Percentiles rank a stretch among this genome's conserved stretches.
phyloP scores from a whole-genome alignment of 2,329 filamentous ascomycete genomes.

The Epichloe gansuensis region DNA sequence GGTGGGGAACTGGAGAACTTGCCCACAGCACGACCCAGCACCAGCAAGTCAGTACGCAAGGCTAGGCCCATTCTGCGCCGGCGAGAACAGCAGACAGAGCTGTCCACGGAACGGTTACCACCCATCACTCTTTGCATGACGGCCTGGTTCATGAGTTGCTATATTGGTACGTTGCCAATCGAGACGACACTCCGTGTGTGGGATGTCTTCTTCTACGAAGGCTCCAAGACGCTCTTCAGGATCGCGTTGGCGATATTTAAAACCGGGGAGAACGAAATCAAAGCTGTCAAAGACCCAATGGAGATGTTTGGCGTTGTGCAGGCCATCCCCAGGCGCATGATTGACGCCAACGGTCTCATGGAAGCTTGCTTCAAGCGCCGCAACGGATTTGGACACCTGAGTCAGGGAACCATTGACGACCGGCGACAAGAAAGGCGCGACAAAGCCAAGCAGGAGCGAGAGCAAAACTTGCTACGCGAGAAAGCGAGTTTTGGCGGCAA shows the following conservation, averaged over 20 bases:
- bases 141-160: slow-evolving; percentile 97
- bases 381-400: slow-evolving; percentile 70
- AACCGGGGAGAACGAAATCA: slow-evolving; percentile 68
- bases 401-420: slow-evolving; percentile 69
- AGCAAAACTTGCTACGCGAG: slow-evolving; percentile 15
- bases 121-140: slow-evolving; percentile 89
- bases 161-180: slow-evolving; percentile 83
- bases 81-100: slow-evolving; percentile 25
- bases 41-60: slow-evolving; percentile 23
- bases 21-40: slow-evolving; percentile 24
- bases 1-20: slow-evolving; percentile 58
- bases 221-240: slow-evolving; percentile 84
- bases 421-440: slow-evolving; percentile 57
- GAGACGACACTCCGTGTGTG: slow-evolving; percentile 87
- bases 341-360: slow-evolving; percentile 73
- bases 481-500: slow-evolving; percentile 19
- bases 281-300: slow-evolving; percentile 71
- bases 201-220: slow-evolving; percentile 95
- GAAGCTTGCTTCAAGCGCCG: slow-evolving; percentile 72
- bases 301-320: slow-evolving; percentile 95
- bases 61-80: slow-evolving; percentile 28
- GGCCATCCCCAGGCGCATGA: slow-evolving; percentile 63
- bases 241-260: slow-evolving; percentile 89
- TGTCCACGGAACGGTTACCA: slow-evolving; percentile 50
- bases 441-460: slow-evolving; percentile 32